phyloP scores from a whole-genome alignment of 192 early-diverging fungal species.

The Martensiomyces pterosporus region DNA sequence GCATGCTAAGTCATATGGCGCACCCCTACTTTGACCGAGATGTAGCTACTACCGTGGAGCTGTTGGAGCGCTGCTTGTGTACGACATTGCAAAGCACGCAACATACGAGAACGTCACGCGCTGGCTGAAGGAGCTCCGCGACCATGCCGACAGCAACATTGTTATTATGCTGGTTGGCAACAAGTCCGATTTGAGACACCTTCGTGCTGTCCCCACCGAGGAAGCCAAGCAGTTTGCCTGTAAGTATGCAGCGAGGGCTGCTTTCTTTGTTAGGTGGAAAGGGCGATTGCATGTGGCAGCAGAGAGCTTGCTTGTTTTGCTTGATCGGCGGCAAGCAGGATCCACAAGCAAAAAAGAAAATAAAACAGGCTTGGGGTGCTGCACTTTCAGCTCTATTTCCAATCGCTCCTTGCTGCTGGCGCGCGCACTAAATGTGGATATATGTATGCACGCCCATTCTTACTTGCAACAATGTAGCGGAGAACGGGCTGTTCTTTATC shows the following conservation, averaged over 20 bases:
- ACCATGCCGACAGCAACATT: constrained; percentile 97
- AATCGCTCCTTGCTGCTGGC: too few species aligned
- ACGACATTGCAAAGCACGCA: constrained; percentile 94
- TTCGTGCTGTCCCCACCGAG: constrained; percentile 93
- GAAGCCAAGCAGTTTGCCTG: constrained; percentile 96
- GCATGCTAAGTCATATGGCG: neutral
- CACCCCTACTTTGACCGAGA: neutral
- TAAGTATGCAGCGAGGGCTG: constrained; percentile 23
- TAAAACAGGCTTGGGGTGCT: too few species aligned
- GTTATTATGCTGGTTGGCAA: constrained; percentile 99
- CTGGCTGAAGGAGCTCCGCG: constrained; percentile 97
- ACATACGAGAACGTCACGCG: constrained; percentile 96
- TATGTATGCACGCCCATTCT: neutral
- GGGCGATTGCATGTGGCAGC: too few species aligned
- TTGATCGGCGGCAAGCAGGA: too few species aligned
- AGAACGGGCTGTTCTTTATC: constrained; percentile 94
- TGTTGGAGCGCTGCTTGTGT: constrained; percentile 93
- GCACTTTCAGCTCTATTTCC: too few species aligned
- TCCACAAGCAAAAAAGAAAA: too few species aligned
- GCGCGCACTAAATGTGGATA: too few species aligned
- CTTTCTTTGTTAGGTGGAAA: too few species aligned
- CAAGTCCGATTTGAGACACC: constrained; percentile 97
- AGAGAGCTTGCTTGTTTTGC: too few species aligned
- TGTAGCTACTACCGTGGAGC: constrained; percentile 95
- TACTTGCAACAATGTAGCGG: constrained; percentile 51